Percentiles rank a stretch among this genome's conserved stretches.
Evolutionary conservation across 495 filamentous ascomycete species (phyloP).

Genomic region (Penicillium cosmopolitanum): DNA sequence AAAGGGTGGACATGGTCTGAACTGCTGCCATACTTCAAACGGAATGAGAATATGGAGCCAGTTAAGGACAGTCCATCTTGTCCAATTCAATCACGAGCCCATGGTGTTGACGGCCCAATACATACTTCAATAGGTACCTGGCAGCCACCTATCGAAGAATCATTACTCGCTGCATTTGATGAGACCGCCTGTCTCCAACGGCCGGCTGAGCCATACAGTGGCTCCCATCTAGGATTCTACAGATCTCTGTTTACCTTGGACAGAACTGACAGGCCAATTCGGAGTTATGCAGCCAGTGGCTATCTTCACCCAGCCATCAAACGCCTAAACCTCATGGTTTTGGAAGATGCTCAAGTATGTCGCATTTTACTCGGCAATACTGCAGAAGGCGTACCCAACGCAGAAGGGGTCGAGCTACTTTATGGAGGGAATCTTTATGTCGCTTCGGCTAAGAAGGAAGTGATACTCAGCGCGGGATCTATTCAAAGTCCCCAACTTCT

Average conservation of each 20-base stretch:
- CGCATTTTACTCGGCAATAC: neutral
- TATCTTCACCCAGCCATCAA: constrained; percentile 9
- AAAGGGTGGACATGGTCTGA: constrained; percentile 47
- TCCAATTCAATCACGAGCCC: constrained; percentile 3
- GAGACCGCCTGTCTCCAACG: constrained; percentile 6
- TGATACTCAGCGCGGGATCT: constrained; percentile 53
- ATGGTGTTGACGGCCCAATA: constrained; percentile 5
- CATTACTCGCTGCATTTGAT: constrained; percentile 10
- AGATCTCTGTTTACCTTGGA: constrained; percentile 36
- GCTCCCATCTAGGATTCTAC: constrained; percentile 25
- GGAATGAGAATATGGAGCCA: constrained; percentile 25
- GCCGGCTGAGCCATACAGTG: constrained; percentile 15
- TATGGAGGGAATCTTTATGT: constrained; percentile 10
- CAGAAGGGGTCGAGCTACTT: constrained; percentile 5
- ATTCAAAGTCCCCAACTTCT: constrained; percentile 52
- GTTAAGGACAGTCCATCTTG: constrained; percentile 6
- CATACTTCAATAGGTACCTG: constrained; percentile 6
- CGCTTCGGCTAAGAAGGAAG: constrained; percentile 51
- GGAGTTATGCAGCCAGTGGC: constrained; percentile 45
- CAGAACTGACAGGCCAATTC: constrained; percentile 37
- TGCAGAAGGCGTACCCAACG: neutral
- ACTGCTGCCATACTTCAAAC: constrained; percentile 44
- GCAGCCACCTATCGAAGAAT: constrained; percentile 13
- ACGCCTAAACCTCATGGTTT: constrained; percentile 13
- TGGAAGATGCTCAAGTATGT: neutral